Evolutionary conservation across 495 filamentous ascomycete genomes (phyloP).

Genomic region (Lepidopterella palustris): DNA sequence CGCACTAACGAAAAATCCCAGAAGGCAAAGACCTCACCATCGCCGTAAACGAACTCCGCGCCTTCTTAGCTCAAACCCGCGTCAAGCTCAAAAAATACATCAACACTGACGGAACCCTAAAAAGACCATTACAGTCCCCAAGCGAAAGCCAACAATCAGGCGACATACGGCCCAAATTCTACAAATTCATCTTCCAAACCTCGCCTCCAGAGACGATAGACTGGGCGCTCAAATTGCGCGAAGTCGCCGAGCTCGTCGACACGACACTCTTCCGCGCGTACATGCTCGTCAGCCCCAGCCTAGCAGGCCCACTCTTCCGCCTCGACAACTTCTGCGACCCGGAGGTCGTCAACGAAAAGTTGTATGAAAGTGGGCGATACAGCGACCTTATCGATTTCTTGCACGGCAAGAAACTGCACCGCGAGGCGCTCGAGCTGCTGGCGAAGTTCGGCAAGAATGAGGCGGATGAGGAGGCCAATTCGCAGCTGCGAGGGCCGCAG

Average conservation of each 20-base stretch:
- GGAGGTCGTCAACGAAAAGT: constrained; percentile 84
- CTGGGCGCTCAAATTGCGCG: constrained; percentile 60
- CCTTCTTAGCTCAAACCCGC: constrained; percentile 78
- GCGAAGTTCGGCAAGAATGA: constrained; percentile 73
- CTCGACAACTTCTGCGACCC: constrained; percentile 97
- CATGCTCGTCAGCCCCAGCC: constrained; percentile 78
- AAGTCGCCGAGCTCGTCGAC: constrained; percentile 77
- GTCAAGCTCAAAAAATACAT: constrained; percentile 74
- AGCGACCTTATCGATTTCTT: constrained; percentile 95
- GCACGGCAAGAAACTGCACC: constrained; percentile 89
- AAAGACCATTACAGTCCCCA: constrained; percentile 46
- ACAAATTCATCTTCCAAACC: constrained; percentile 40
- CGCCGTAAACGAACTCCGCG: constrained; percentile 73
- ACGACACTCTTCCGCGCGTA: constrained; percentile 90
- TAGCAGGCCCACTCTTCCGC: constrained; percentile 86
- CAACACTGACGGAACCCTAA: constrained; percentile 67
- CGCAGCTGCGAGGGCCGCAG: constrained; percentile 71
- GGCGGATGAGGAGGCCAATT: constrained; percentile 54
- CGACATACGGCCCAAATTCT: constrained; percentile 30
- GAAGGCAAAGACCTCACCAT: constrained; percentile 75
- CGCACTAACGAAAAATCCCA: too few species aligned
- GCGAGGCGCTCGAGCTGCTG: constrained; percentile 76
- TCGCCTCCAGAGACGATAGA: constrained; percentile 49
- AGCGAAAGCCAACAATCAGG: constrained; percentile 44
- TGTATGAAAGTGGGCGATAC: constrained; percentile 83